These are phyloP conservation scores for Dactylellina parvicollis DNA, from an alignment of 2,329 filamentous ascomycete genomes.

Conservation along the genomic window DNA sequence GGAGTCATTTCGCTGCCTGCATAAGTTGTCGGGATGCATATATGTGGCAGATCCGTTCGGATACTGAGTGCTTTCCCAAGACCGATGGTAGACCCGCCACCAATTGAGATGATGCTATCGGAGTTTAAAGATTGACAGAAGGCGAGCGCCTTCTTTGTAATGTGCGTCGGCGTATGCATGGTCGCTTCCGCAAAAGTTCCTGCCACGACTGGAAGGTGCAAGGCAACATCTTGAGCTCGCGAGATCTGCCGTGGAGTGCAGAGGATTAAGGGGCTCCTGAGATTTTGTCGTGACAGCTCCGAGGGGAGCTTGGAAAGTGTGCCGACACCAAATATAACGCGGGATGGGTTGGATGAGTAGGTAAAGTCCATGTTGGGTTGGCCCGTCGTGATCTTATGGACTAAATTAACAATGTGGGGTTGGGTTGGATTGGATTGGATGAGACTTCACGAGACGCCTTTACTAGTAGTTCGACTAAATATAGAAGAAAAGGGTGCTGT, in stretches of 20 bases:
- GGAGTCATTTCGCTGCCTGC: constrained; percentile 73
- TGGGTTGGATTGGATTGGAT: constrained; percentile 6
- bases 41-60: constrained; percentile 67
- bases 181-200: constrained; percentile 68
- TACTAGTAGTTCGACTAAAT: too few relatives aligned
- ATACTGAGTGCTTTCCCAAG: constrained; percentile 70
- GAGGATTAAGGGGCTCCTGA: constrained; percentile 67
- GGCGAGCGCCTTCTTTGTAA: constrained; percentile 69
- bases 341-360: constrained; percentile 67
- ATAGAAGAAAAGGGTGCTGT: too few relatives aligned
- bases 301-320: constrained; percentile 65
- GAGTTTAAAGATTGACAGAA: constrained; percentile 64
- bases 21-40: constrained; percentile 72
- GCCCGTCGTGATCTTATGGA: too few relatives aligned
- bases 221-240: constrained; percentile 64
- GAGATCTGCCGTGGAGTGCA: constrained; percentile 67
- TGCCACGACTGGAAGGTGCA: constrained; percentile 64
- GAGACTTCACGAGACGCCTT: too few relatives aligned
- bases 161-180: constrained; percentile 71
- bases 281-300: constrained; percentile 64
- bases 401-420: constrained; percentile 68
- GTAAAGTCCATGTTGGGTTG: constrained; percentile 63
- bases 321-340: constrained; percentile 69
- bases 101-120: constrained; percentile 70
- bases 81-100: constrained; percentile 71